phyloP scores from a whole-genome alignment of 1,139 yeast species.

The Blastobotrys apis region DNA sequence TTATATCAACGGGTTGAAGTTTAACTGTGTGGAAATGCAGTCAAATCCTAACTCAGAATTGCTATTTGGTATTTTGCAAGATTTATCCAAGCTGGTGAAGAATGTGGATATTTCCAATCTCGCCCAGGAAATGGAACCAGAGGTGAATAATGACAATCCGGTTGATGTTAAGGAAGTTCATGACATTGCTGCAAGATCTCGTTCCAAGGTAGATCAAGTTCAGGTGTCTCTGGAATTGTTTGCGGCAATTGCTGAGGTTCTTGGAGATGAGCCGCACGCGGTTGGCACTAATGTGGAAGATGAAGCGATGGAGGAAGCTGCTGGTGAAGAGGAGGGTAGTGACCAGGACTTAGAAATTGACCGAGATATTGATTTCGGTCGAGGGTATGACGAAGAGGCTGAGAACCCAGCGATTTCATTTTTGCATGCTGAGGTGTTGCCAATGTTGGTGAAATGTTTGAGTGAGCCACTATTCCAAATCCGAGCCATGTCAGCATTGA shows the following conservation, averaged over 20 bases:
- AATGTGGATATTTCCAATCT: conserved; percentile 44
- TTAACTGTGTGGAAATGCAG: conserved; percentile 23
- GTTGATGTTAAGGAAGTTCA: conserved; percentile 39
- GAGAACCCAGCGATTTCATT: conserved; percentile 15
- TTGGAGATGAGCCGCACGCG: conserved; percentile 8
- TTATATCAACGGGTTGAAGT: conserved; percentile 27
- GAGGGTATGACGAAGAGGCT: conserved; percentile 10
- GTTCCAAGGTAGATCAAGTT: conserved; percentile 52
- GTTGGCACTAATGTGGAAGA: conserved; percentile 16
- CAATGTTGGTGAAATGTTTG: conserved; percentile 21
- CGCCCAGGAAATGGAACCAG: conserved; percentile 36
- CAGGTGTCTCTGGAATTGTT: conserved; percentile 30
- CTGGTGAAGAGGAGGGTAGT: conserved; percentile 16
- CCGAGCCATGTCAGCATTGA: conserved; percentile 60
- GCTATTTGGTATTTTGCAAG: conserved; percentile 24
- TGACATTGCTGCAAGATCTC: conserved; percentile 44
- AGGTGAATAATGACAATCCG: conserved; percentile 42
- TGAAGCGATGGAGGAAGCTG: conserved; percentile 13
- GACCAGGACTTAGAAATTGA: conserved; percentile 19
- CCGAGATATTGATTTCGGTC: conserved; percentile 14
- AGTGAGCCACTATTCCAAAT: conserved; percentile 32
- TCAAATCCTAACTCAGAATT: conserved; percentile 16
- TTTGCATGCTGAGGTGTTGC: conserved; percentile 22
- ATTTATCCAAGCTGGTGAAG: conserved; percentile 21
- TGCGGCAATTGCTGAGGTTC: conserved; percentile 8